Evolutionary conservation across 176 grass and related monocot genomes (phyloP).

Genomic region (Puya raimondii): DNA sequence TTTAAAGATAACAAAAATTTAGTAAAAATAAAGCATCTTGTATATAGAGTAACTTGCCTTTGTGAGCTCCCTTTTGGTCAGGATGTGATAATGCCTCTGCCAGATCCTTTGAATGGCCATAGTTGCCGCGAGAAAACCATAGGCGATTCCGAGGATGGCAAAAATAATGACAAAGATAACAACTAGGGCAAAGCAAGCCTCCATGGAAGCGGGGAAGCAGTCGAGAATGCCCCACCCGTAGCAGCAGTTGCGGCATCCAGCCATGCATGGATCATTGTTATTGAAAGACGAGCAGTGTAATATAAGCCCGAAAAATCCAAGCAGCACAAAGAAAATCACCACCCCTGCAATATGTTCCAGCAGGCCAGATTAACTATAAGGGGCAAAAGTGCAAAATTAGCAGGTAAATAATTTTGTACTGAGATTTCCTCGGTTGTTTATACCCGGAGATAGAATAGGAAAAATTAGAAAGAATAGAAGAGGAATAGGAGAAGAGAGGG

Average conservation of each 20-base stretch:
- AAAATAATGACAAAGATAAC: conserved; percentile 82
- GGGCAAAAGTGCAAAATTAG: neutral
- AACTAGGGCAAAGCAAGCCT: conserved; percentile 89
- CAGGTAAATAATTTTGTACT: neutral
- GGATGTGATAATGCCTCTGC: conserved; percentile 96
- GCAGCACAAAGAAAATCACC: conserved; percentile 79
- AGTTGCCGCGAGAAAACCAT: conserved; percentile 76
- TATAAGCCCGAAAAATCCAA: conserved; percentile 85
- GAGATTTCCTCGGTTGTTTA: neutral
- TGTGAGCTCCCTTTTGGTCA: conserved; percentile 92
- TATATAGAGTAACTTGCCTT: conserved; percentile 42
- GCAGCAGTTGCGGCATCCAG: conserved; percentile 90
- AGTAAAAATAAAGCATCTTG: neutral
- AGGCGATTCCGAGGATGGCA: conserved; percentile 82
- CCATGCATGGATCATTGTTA: conserved; percentile 68
- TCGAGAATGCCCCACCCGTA: conserved; percentile 95
- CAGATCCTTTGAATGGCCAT: conserved; percentile 94
- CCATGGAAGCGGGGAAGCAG: conserved; percentile 82
- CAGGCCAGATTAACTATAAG: too few relatives aligned
- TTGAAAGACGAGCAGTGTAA: conserved; percentile 84
- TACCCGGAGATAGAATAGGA: neutral
- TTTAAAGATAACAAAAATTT: neutral
- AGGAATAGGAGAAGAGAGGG: too few relatives aligned
- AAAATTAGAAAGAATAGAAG: too few relatives aligned
- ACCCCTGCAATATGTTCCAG: conserved; percentile 50